These are phyloP conservation scores for Beauveria varroae DNA, from an alignment of 2,329 filamentous ascomycete species.

Conservation along the genomic window DNA sequence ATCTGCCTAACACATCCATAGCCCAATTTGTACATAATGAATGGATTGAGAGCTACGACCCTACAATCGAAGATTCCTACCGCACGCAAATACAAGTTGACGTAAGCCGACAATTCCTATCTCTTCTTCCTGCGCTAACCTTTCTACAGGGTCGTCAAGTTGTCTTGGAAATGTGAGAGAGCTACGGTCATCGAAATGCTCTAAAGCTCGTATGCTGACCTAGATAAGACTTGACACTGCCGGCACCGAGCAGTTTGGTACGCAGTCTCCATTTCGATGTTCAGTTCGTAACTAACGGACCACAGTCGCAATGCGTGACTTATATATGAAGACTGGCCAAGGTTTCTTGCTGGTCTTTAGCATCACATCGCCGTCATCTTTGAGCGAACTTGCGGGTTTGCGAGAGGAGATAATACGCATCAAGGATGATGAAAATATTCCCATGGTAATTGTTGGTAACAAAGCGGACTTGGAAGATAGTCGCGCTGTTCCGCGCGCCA, in stretches of 20 bases:
- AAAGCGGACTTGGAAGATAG: slow-evolving; percentile 87
- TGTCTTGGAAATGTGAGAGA: slow-evolving; percentile 72
- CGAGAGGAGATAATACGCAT: slow-evolving; percentile 87
- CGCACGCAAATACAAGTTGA: slow-evolving; percentile 72
- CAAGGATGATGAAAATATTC: slow-evolving; percentile 78
- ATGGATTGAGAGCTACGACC: slow-evolving; percentile 84
- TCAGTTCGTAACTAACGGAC: slow-evolving; percentile 15
- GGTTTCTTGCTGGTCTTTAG: slow-evolving; percentile 89
- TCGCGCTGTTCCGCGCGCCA: slow-evolving; percentile 66
- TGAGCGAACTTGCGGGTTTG: slow-evolving; percentile 71
- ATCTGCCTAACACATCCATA: slow-evolving; percentile 27
- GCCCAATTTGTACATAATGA: slow-evolving; percentile 92
- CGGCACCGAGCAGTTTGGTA: slow-evolving; percentile 89
- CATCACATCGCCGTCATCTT: slow-evolving; percentile 78
- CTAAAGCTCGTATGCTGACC: slow-evolving; percentile 15
- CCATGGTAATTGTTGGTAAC: slow-evolving; percentile 87
- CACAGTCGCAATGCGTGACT: slow-evolving; percentile 60
- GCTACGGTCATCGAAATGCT: slow-evolving; percentile 13
- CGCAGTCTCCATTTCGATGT: slow-evolving; percentile 24
- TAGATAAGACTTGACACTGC: slow-evolving; percentile 69
- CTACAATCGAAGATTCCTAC: slow-evolving; percentile 72
- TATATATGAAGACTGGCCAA: slow-evolving; percentile 91
- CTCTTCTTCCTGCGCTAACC: background rate
- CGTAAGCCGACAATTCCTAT: slow-evolving; percentile 46
- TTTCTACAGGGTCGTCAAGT: slow-evolving; percentile 68